Evolutionary conservation across 164 flowering plant genomes (phyloP).

Genomic region (Berberis thunbergii): DNA sequence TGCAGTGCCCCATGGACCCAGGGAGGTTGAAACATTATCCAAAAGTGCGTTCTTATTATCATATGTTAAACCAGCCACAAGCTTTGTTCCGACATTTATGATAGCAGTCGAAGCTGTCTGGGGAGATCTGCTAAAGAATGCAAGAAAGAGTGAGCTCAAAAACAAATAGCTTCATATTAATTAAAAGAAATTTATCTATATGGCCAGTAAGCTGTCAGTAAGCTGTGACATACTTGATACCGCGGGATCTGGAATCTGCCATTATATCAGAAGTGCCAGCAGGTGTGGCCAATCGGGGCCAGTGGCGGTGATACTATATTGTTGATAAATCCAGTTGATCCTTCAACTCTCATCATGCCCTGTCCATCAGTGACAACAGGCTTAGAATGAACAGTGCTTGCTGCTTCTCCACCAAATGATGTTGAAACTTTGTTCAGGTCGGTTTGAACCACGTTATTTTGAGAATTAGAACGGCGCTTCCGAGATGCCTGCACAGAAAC

Average conservation of each 20-base stretch:
- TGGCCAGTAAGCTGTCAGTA: background rate
- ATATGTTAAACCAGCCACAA: conserved; percentile 32
- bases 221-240: conserved; percentile 44
- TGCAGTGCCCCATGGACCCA: conserved; percentile 51
- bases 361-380: conserved; percentile 29
- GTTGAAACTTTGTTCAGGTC: conserved; percentile 26
- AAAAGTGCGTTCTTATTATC: conserved; percentile 41
- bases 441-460: conserved; percentile 22
- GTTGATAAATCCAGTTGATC: conserved; percentile 32
- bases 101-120: conserved; percentile 28
- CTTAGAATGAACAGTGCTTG: conserved; percentile 22
- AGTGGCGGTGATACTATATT: conserved; percentile 38
- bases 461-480: conserved; percentile 41
- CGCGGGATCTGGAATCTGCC: conserved; percentile 34
- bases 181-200: background rate
- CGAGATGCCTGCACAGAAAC: conserved; percentile 38
- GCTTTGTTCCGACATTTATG: conserved; percentile 25
- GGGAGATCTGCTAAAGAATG: conserved; percentile 36
- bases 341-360: conserved; percentile 27
- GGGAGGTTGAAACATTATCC: conserved; percentile 43
- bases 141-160: background rate
- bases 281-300: conserved; percentile 83
- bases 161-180: background rate
- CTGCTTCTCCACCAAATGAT: conserved; percentile 29
- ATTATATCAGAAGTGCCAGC: conserved; percentile 39